Evolutionary conservation across 305 asterid species (phyloP).

Genomic region (Coffea humblotiana): DNA sequence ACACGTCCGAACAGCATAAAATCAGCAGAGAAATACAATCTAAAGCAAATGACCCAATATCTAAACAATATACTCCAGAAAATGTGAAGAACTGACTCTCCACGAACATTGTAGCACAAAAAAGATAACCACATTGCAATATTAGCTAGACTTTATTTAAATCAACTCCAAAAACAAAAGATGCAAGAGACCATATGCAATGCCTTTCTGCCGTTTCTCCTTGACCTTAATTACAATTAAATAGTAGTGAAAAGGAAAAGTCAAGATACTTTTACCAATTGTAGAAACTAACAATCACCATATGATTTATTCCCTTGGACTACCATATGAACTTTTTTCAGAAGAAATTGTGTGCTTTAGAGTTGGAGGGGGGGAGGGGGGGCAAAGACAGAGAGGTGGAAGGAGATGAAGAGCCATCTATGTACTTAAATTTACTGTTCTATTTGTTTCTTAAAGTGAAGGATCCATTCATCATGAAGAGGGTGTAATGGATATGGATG

Average conservation of each 20-base stretch:
- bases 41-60: neutral
- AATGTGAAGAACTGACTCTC: neutral
- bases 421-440: neutral
- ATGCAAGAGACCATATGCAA: neutral
- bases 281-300: neutral
- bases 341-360: neutral
- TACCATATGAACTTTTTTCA: neutral
- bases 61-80: neutral
- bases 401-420: neutral
- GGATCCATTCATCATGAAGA: constrained; percentile 2
- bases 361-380: neutral
- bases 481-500: neutral
- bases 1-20: constrained; percentile 15
- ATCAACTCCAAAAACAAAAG: no score
- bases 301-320: neutral
- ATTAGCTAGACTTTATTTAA: neutral
- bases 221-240: neutral
- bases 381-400: neutral
- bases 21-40: neutral
- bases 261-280: neutral
- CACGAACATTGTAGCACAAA: neutral
- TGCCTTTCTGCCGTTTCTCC: no score
- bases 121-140: neutral
- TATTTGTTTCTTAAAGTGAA: neutral
- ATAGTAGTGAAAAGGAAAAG: no score